Conservation (phyloP, 495 filamentous ascomycete species). For the Penicillium cataractarum region DNA sequence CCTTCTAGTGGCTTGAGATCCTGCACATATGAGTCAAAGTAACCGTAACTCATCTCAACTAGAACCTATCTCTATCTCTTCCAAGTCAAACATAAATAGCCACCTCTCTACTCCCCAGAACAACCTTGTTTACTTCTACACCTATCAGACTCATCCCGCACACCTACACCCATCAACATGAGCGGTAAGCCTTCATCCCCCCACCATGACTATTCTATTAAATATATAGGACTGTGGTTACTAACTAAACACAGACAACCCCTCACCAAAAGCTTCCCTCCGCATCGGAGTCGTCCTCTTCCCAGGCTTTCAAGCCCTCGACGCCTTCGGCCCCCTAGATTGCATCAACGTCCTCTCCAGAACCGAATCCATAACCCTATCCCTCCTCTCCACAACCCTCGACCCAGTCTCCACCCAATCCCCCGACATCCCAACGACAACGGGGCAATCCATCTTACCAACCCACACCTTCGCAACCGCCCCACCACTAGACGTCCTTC, state of each 20-base stretch:
- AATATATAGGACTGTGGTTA: too few relatives aligned
- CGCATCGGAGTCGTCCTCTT: conserved; percentile 34
- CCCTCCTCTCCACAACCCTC: conserved; percentile 56
- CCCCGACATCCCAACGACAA: conserved; percentile 15
- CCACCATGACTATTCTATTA: too few relatives aligned
- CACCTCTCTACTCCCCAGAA: background rate
- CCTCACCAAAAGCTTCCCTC: conserved; percentile 10
- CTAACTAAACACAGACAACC: background rate
- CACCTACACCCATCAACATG: background rate
- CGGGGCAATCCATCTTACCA: conserved; percentile 54
- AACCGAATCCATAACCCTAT: conserved; percentile 42
- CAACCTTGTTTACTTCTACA: background rate
- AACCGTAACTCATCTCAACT: background rate
- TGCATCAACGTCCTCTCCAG: conserved; percentile 58
- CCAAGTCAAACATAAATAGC: too few relatives aligned
- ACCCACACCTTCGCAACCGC: conserved; percentile 61
- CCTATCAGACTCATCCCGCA: background rate
- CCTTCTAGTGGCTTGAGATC: background rate
- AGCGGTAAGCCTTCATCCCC: background rate
- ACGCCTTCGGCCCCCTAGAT: conserved; percentile 65
- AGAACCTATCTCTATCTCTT: too few relatives aligned
- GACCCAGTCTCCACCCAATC: conserved; percentile 51
- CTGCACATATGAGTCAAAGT: background rate
- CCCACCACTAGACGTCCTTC: conserved; percentile 59
- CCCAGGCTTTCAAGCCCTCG: conserved; percentile 46